Conservation (phyloP, 2,329 filamentous ascomycete genomes). For the Alternaria rosae region DNA sequence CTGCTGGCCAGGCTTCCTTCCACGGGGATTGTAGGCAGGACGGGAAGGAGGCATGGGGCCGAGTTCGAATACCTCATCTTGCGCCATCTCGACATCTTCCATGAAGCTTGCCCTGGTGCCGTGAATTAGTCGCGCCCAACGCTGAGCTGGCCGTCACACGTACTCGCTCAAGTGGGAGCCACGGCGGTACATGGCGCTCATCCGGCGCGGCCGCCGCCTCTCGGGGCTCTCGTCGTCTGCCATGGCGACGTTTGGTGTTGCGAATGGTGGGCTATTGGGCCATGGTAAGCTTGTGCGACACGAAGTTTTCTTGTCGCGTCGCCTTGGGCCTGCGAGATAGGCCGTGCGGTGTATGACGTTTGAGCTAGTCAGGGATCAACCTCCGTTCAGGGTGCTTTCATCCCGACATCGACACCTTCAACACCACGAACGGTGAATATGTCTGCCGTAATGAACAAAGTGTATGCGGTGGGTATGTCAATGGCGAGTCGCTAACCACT, state of each 20-base stretch:
- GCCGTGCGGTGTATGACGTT: slow-evolving; percentile 16
- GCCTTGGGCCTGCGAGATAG: neutral
- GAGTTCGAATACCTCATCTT: slow-evolving; percentile 76
- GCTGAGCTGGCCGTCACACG: slow-evolving; percentile 14
- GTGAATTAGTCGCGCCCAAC: slow-evolving; percentile 15
- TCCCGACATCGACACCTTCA: neutral
- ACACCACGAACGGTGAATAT: neutral
- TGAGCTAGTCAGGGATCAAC: slow-evolving; percentile 10
- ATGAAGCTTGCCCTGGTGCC: slow-evolving; percentile 69
- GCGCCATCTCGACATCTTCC: slow-evolving; percentile 98
- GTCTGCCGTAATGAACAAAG: rapidly evolving
- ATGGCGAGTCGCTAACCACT: neutral
- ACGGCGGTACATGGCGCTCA: slow-evolving; percentile 65
- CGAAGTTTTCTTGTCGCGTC: slow-evolving; percentile 16
- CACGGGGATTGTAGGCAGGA: slow-evolving; percentile 11
- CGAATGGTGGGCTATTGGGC: slow-evolving; percentile 11
- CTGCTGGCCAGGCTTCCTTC: slow-evolving; percentile 36
- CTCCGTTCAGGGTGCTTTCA: neutral
- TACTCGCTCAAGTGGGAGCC: slow-evolving; percentile 68
- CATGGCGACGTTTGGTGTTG: slow-evolving; percentile 26
- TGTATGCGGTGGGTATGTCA: rapidly evolving
- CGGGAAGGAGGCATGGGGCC: slow-evolving; percentile 29
- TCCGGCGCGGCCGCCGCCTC: slow-evolving; percentile 44
- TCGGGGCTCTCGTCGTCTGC: slow-evolving; percentile 46
- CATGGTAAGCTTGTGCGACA: slow-evolving; percentile 19